Evolutionary conservation across 192 early-diverging fungal genomes (phyloP).

Genomic region (Coemansia sp.): DNA sequence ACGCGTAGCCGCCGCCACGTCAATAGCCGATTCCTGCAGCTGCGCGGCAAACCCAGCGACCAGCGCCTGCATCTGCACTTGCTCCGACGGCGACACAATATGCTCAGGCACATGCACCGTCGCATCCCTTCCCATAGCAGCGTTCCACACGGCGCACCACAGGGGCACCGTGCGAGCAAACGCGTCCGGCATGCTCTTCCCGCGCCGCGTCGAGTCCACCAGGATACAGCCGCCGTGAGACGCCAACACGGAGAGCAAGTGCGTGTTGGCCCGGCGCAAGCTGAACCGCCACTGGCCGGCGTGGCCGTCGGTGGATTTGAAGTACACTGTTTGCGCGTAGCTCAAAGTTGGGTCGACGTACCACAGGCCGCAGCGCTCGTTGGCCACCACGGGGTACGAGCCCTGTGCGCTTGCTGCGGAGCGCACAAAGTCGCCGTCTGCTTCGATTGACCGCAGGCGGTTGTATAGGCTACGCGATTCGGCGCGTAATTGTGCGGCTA

Average conservation of each 20-base stretch:
- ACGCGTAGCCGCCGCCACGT: slow-evolving; percentile 22
- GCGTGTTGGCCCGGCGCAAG: slow-evolving; percentile 74
- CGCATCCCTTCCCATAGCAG: slow-evolving; percentile 57
- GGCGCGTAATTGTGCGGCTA: slow-evolving; percentile 13
- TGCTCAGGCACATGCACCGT: slow-evolving; percentile 62
- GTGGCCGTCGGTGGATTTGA: slow-evolving; percentile 95
- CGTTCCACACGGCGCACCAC: slow-evolving; percentile 82
- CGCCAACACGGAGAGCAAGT: slow-evolving; percentile 60
- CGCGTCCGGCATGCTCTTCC: slow-evolving; percentile 82
- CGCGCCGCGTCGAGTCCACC: slow-evolving; percentile 83
- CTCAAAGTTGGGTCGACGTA: slow-evolving; percentile 70
- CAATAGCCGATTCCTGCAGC: slow-evolving; percentile 54
- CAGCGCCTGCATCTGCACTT: slow-evolving; percentile 59
- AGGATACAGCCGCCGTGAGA: slow-evolving; percentile 66
- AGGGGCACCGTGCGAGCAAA: slow-evolving; percentile 86
- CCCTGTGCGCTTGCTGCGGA: slow-evolving; percentile 57
- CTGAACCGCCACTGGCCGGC: slow-evolving; percentile 82
- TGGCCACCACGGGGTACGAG: slow-evolving; percentile 65
- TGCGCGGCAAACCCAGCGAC: slow-evolving; percentile 59
- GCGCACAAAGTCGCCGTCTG: slow-evolving; percentile 72
- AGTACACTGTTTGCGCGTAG: slow-evolving; percentile 68
- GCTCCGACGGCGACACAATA: slow-evolving; percentile 67
- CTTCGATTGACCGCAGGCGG: slow-evolving; percentile 71
- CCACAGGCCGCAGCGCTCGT: slow-evolving; percentile 87
- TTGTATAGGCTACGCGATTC: slow-evolving; percentile 60